Conservation (phyloP, 2,329 filamentous ascomycete species). For the Leptodontidium sp. region DNA sequence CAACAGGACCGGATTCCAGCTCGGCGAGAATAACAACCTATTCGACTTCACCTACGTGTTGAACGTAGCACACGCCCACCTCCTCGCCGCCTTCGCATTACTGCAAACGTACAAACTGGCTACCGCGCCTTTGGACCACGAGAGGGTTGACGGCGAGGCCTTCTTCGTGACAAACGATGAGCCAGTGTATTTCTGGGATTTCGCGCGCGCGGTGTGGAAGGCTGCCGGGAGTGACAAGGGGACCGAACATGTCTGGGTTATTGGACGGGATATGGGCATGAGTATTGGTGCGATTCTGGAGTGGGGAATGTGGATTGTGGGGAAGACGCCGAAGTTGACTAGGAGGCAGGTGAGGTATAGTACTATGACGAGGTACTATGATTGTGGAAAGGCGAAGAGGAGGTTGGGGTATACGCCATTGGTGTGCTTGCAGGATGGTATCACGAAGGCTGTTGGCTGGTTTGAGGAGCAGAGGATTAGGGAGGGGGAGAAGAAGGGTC, state of each 20-base stretch:
- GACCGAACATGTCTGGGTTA: slow-evolving; percentile 61
- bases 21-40: slow-evolving; percentile 77
- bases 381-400: slow-evolving; percentile 76
- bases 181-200: slow-evolving; percentile 92
- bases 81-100: slow-evolving; percentile 73
- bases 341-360: slow-evolving; percentile 62
- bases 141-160: slow-evolving; percentile 82
- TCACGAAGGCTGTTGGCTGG: slow-evolving; percentile 41
- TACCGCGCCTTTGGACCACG: slow-evolving; percentile 72
- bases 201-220: slow-evolving; percentile 80
- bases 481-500: slow-evolving; percentile 43
- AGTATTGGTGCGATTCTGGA: slow-evolving; percentile 62
- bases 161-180: slow-evolving; percentile 92
- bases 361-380: slow-evolving; percentile 80
- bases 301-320: slow-evolving; percentile 56
- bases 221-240: slow-evolving; percentile 62
- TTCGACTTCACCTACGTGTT: slow-evolving; percentile 76
- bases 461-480: slow-evolving; percentile 38
- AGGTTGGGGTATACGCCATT: slow-evolving; percentile 75
- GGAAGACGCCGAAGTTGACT: slow-evolving; percentile 62
- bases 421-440: slow-evolving; percentile 72
- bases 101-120: slow-evolving; percentile 45
- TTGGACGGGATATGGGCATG: slow-evolving; percentile 61
- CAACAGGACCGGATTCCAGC: slow-evolving; percentile 77
- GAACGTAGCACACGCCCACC: slow-evolving; percentile 80